These are phyloP conservation scores for Kwoniella europaea DNA, from an alignment of 768 basidiomycete species.

Conservation along the genomic window DNA sequence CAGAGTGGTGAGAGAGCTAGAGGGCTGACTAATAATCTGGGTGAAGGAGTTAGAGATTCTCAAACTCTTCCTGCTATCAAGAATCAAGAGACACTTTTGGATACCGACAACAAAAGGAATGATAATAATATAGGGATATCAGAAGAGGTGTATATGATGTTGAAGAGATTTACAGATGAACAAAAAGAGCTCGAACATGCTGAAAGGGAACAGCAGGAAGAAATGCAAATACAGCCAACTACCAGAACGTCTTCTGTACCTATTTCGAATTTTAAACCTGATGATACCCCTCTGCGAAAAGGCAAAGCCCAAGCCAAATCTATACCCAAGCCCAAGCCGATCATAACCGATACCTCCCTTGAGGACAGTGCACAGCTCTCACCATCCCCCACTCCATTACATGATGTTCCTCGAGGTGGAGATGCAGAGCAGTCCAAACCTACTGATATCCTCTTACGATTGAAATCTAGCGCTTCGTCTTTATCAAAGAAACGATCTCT, in stretches of 20 bases:
- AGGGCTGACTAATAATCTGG: constrained; percentile 13
- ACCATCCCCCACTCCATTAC: background rate
- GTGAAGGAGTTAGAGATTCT: constrained; percentile 7
- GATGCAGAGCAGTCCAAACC: background rate
- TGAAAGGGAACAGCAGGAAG: background rate
- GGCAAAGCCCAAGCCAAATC: background rate
- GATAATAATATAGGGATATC: background rate
- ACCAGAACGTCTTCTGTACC: background rate
- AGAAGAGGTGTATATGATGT: constrained; percentile 15
- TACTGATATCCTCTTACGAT: background rate
- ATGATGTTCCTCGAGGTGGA: background rate
- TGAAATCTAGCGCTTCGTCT: background rate
- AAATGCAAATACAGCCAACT: background rate
- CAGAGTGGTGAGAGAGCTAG: constrained; percentile 9
- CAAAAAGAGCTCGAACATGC: constrained; percentile 6
- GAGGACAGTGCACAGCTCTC: background rate
- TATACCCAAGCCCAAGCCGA: background rate
- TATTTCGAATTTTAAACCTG: too few relatives aligned
- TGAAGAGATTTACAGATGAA: constrained; percentile 13
- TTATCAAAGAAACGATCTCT: background rate
- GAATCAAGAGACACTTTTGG: background rate
- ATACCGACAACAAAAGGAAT: background rate
- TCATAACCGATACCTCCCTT: background rate
- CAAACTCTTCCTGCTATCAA: background rate
- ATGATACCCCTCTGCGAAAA: background rate